A percentile compares a stretch with the other conserved stretches of the same genome.
These are phyloP conservation scores for Harrya chromipes DNA, from an alignment of 768 basidiomycete species.

Conservation along the genomic window DNA sequence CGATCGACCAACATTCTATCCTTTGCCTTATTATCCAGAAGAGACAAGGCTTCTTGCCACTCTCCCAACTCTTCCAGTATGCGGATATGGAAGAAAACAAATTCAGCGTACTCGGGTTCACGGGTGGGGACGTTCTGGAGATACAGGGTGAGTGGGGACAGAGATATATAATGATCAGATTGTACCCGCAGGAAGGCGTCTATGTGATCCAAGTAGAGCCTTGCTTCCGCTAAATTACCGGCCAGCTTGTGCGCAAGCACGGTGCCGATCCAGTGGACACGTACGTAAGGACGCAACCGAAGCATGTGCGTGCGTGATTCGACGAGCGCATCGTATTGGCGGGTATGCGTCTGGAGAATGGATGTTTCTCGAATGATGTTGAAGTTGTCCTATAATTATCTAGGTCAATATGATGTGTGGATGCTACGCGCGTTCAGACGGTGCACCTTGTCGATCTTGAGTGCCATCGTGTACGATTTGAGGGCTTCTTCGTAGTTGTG, in stretches of 20 bases:
- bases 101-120: constrained; percentile 83
- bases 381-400: constrained; percentile 71
- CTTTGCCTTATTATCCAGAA: constrained; percentile 65
- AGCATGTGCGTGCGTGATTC: constrained; percentile 83
- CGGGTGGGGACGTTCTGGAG: constrained; percentile 68
- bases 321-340: constrained; percentile 73
- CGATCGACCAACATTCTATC: constrained; percentile 68
- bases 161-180: not conserved
- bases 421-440: not conserved
- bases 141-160: constrained; percentile 6
- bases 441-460: constrained; percentile 83
- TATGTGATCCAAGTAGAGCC: constrained; percentile 70
- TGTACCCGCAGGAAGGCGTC: constrained; percentile 65
- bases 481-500: constrained; percentile 94
- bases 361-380: constrained; percentile 92
- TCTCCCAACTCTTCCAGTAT: constrained; percentile 74
- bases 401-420: constrained; percentile 1
- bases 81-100: constrained; percentile 71
- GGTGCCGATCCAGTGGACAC: constrained; percentile 86
- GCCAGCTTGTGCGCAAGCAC: constrained; percentile 88
- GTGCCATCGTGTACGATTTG: constrained; percentile 87
- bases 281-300: constrained; percentile 72
- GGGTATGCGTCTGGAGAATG: constrained; percentile 82
- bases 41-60: constrained; percentile 51
- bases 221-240: constrained; percentile 67